Conservation (phyloP, 208 protist species). For the Leishmania guyanensis region DNA sequence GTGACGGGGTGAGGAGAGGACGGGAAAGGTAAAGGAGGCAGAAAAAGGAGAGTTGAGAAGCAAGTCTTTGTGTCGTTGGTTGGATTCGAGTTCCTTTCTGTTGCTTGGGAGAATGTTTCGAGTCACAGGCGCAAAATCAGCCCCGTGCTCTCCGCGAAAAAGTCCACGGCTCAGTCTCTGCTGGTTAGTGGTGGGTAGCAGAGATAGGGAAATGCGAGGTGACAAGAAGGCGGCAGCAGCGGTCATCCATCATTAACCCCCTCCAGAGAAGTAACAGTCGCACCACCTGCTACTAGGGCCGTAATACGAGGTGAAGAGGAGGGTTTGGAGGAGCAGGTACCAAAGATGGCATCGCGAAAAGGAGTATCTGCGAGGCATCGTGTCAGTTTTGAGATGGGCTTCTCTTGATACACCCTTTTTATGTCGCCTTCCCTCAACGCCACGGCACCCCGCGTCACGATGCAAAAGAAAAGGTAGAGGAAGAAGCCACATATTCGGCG, state of each 20-base stretch:
- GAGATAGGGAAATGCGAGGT: neutral
- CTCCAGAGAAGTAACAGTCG: neutral
- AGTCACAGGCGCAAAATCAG: neutral
- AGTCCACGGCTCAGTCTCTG: neutral
- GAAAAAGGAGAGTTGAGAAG: slow-evolving; percentile 4
- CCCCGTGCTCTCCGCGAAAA: neutral
- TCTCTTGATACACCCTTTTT: neutral
- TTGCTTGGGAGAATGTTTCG: neutral
- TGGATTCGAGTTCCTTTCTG: neutral
- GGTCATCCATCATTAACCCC: neutral
- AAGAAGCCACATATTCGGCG: neutral
- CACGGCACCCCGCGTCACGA: neutral
- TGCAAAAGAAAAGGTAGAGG: neutral
- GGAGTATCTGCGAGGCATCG: neutral
- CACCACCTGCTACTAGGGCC: neutral
- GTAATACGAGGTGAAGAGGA: neutral
- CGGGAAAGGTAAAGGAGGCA: neutral
- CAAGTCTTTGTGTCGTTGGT: neutral
- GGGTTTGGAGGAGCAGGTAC: neutral
- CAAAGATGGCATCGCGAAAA: neutral
- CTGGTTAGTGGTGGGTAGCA: neutral
- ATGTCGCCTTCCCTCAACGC: neutral
- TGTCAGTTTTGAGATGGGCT: neutral
- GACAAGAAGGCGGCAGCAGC: neutral
- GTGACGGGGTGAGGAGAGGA: neutral